phyloP scores from a whole-genome alignment of 83 land plant genomes.

The Picea abies region DNA sequence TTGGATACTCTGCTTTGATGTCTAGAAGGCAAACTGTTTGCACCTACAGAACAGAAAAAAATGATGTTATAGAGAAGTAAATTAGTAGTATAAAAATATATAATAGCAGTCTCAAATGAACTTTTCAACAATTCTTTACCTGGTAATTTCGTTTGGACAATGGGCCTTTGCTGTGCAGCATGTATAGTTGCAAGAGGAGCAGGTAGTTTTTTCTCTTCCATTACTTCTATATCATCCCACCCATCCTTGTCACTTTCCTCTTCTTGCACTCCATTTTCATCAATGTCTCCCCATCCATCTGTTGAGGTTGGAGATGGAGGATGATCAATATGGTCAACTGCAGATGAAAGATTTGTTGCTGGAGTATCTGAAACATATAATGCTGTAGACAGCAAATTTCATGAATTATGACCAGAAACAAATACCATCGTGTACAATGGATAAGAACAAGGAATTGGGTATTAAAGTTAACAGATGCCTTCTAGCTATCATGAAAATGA shows the following conservation, averaged over 20 bases:
- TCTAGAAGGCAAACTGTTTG: background rate
- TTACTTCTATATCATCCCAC: constrained; percentile 92
- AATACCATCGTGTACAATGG: background rate
- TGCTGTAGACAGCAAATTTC: background rate
- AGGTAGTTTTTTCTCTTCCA: constrained; percentile 62
- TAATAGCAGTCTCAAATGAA: constrained; percentile 8
- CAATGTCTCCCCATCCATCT: constrained; percentile 96
- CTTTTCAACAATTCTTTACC: constrained; percentile 22
- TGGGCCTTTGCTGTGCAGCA: constrained; percentile 94
- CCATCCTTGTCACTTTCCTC: constrained; percentile 90
- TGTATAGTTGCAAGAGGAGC: constrained; percentile 80
- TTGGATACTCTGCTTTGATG: background rate
- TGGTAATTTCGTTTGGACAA: constrained; percentile 44
- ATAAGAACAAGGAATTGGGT: background rate
- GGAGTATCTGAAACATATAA: constrained; percentile 13
- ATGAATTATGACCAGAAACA: constrained; percentile 1
- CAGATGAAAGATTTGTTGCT: constrained; percentile 26
- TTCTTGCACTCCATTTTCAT: constrained; percentile 48
- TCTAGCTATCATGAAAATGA: background rate
- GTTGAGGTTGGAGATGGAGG: constrained; percentile 77
- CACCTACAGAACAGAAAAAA: background rate
- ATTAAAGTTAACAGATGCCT: background rate
- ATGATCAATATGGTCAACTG: constrained; percentile 45
- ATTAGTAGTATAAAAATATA: background rate
- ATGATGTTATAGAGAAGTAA: no score